phyloP scores from a whole-genome alignment of 2,329 filamentous ascomycete species.

The Fusarium sterilihyphosum region DNA sequence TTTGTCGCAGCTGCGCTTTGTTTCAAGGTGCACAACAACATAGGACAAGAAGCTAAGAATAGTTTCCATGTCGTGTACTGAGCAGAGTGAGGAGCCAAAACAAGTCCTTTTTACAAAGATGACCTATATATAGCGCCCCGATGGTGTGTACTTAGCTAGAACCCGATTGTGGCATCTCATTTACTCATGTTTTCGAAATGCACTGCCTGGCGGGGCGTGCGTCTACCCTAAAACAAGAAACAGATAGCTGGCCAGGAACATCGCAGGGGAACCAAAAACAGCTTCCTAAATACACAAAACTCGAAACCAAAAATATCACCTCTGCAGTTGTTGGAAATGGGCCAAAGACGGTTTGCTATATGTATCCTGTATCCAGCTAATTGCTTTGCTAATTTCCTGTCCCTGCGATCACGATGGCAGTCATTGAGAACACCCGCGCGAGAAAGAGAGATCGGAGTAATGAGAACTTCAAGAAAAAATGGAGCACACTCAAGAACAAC shows the following conservation, averaged over 20 bases:
- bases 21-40: no score
- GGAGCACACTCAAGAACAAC: neutral
- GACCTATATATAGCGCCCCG: neutral
- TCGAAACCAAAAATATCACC: neutral
- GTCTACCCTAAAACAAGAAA: neutral
- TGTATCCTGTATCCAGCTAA: accelerated
- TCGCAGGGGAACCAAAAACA: no score
- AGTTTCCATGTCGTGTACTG: neutral
- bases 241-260: neutral
- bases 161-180: neutral
- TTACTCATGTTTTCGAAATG: neutral
- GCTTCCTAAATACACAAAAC: neutral
- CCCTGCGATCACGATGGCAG: accelerated
- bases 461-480: neutral
- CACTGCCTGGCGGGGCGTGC: neutral
- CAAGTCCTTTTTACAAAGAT: neutral
- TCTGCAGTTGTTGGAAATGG: neutral
- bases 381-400: accelerated
- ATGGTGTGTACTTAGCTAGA: neutral
- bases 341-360: neutral
- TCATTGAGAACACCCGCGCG: accelerated
- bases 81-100: neutral
- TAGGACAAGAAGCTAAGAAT: no score
- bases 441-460: neutral
- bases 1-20: no score